Evolutionary conservation across 139 green algal genomes (phyloP).

Genomic region (Haematococcus sp.): DNA sequence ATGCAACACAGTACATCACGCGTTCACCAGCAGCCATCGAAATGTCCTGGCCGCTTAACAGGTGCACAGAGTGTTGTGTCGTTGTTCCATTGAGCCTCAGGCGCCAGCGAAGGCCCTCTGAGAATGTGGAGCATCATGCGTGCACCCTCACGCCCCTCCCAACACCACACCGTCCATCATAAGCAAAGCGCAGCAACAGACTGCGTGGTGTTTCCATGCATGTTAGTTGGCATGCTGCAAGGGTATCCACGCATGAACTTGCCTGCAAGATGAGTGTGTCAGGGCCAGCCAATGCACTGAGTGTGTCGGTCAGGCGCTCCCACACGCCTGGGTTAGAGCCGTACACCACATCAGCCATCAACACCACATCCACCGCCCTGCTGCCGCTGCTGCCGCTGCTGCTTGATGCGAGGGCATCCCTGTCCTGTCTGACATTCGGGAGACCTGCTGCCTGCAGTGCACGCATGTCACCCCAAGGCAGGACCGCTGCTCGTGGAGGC

Average conservation of each 20-base stretch:
- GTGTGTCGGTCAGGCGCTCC: conserved; percentile 6
- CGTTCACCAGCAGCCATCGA: no score
- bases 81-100: no score
- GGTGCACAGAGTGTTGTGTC: no score
- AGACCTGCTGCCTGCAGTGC: neutral
- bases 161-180: no score
- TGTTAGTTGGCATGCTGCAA: no score
- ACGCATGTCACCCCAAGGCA: neutral
- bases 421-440: neutral
- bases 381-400: conserved; percentile 6
- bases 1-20: no score
- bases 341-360: conserved; percentile 22
- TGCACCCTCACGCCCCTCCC: no score
- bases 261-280: conserved; percentile 6
- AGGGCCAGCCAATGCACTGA: neutral
- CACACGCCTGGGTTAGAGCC: conserved; percentile 23
- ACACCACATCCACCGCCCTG: conserved; percentile 16
- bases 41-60: no score
- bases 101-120: no score
- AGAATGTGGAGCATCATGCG: no score
- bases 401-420: neutral
- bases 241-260: neutral
- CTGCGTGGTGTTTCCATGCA: no score
- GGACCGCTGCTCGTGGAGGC: neutral
- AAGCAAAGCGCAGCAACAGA: no score